These are phyloP conservation scores for Penicillium psychrofluorescens DNA, from an alignment of 495 filamentous ascomycete genomes.

Conservation along the genomic window DNA sequence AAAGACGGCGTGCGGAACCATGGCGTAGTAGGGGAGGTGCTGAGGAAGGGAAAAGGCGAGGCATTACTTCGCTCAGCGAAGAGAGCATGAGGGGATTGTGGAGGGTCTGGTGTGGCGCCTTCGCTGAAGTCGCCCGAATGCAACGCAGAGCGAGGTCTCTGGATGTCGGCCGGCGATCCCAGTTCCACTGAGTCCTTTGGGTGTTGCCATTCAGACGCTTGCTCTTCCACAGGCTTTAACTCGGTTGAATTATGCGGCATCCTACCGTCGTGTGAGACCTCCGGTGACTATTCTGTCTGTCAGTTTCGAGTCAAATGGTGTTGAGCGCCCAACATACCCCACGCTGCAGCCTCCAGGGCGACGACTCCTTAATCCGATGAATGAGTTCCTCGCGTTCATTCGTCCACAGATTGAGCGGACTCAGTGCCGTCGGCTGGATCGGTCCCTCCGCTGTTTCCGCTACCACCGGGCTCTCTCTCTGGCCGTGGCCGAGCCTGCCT, in stretches of 20 bases:
- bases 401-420: constrained; percentile 15
- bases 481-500: not conserved
- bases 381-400: constrained; percentile 72
- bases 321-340: constrained; percentile 45
- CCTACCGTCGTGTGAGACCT: too few species aligned
- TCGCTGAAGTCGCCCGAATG: constrained; percentile 85
- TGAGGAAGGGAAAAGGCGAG: constrained; percentile 17
- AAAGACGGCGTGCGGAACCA: constrained; percentile 37
- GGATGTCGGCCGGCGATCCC: constrained; percentile 51
- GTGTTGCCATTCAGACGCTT: not conserved
- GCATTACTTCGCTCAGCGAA: constrained; percentile 9
- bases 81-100: constrained; percentile 15
- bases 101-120: constrained; percentile 27
- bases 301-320: not conserved
- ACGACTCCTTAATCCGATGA: constrained; percentile 75
- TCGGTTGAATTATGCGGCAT: too few species aligned
- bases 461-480: constrained; percentile 1
- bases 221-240: constrained; percentile 1
- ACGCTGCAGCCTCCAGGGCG: constrained; percentile 62
- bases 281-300: constrained; percentile 4
- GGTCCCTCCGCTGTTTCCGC: not conserved
- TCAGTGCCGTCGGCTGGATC: constrained; percentile 2
- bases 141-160: constrained; percentile 78
- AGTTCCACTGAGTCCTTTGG: constrained; percentile 15
- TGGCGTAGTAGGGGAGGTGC: constrained; percentile 41